Evolutionary conservation across 768 basidiomycete genomes (phyloP).

Genomic region (Kockovaella imperatae): DNA sequence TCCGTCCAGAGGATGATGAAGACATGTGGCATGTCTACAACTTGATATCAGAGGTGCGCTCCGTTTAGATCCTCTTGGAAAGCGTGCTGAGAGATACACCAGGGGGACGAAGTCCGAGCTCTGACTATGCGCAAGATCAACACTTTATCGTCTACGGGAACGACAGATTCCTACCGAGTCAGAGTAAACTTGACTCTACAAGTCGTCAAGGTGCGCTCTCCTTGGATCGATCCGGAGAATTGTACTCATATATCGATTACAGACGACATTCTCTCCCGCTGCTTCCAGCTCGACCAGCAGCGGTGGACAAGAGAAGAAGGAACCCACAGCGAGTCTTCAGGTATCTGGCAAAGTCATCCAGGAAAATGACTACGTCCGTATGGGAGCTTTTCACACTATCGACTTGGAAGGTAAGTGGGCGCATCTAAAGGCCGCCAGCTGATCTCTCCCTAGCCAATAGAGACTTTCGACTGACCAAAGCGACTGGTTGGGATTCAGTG

Average conservation of each 20-base stretch:
- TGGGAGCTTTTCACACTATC: constrained; percentile 90
- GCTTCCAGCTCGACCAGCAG: constrained; percentile 46
- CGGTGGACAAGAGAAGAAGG: constrained; percentile 35
- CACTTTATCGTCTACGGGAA: constrained; percentile 83
- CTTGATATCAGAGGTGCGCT: constrained; percentile 67
- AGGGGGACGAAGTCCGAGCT: constrained; percentile 76
- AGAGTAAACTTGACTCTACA: constrained; percentile 73
- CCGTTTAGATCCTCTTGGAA: background rate
- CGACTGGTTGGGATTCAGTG: constrained; percentile 77
- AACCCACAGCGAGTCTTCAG: constrained; percentile 54
- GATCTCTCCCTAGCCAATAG: constrained; percentile 54
- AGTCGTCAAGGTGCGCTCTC: constrained; percentile 62
- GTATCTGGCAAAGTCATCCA: constrained; percentile 75
- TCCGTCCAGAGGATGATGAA: constrained; percentile 94
- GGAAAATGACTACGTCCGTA: constrained; percentile 81
- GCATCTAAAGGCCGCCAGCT: background rate
- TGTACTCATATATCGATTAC: background rate
- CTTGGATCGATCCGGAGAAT: background rate
- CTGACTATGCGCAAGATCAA: constrained; percentile 84
- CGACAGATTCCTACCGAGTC: constrained; percentile 82
- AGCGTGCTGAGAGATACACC: constrained; percentile 1
- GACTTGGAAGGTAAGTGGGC: constrained; percentile 60
- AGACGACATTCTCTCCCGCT: constrained; percentile 63
- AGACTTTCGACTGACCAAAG: constrained; percentile 80
- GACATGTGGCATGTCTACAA: constrained; percentile 99